Conservation (phyloP, 768 basidiomycete species). For the Russula emetica region DNA sequence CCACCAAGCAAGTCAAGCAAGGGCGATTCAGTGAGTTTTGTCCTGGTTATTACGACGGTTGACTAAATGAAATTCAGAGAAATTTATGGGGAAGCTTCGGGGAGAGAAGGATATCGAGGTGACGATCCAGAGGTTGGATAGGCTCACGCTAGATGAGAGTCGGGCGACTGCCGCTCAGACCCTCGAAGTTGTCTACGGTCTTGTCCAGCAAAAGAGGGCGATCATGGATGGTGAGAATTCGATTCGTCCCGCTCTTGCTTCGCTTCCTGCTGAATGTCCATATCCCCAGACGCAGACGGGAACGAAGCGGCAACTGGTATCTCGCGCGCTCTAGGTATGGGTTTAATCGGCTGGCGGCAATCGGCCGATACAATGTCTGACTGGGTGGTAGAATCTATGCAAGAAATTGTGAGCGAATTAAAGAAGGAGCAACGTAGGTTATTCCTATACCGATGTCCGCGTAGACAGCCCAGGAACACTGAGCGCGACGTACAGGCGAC, state of each 20-base stretch:
- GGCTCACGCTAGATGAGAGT: slow-evolving; percentile 5
- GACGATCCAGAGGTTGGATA: not conserved
- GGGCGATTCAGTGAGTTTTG: not conserved
- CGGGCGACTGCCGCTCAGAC: not conserved
- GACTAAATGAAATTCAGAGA: not conserved
- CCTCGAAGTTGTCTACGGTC: not conserved
- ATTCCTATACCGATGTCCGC: not conserved
- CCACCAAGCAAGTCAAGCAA: slow-evolving; percentile 4
- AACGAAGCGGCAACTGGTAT: not conserved
- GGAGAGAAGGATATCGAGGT: slow-evolving; percentile 11
- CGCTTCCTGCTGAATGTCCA: not conserved
- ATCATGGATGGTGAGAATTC: slow-evolving; percentile 5
- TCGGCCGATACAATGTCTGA: not conserved
- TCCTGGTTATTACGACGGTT: not conserved
- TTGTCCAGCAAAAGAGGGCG: not conserved
- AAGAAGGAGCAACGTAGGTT: not conserved
- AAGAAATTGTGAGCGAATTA: not conserved
- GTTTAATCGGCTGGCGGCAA: not conserved
- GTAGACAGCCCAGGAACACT: not conserved
- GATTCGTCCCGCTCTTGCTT: not conserved
- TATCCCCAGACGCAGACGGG: not conserved
- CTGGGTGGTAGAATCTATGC: not conserved
- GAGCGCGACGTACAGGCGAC: not conserved
- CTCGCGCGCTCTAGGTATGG: not conserved
- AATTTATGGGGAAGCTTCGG: not conserved